Conservation (phyloP, 2,329 filamentous ascomycete genomes). For the Ploettnerulaceae sp. region DNA sequence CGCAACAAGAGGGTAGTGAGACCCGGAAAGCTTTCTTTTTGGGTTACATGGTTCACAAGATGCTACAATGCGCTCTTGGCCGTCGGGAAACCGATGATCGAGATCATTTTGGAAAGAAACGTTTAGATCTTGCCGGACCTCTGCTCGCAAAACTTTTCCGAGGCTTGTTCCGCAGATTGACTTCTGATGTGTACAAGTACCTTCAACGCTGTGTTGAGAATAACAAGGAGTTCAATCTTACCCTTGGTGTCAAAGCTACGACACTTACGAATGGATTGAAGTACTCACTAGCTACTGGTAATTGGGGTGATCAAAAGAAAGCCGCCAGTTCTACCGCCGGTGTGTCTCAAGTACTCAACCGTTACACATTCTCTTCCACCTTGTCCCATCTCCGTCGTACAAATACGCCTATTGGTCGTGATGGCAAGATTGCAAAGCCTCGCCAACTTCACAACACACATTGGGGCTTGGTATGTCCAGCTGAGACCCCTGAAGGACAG, state of each 20-base stretch:
- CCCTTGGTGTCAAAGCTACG: conserved; percentile 82
- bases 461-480: conserved; percentile 95
- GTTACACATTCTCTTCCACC: conserved; percentile 95
- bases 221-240: conserved; percentile 83
- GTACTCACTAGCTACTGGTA: conserved; percentile 94
- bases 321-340: conserved; percentile 90
- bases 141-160: conserved; percentile 96
- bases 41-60: conserved; percentile 96
- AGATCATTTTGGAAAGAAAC: conserved; percentile 99
- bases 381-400: conserved; percentile 94
- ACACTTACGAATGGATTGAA: conserved; percentile 92
- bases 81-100: conserved; percentile 92
- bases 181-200: conserved; percentile 84
- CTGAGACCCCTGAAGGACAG: conserved; percentile 96
- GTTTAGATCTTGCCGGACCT: conserved; percentile 89
- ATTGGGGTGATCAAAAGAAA: conserved; percentile 99
- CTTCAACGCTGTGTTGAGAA: conserved; percentile 89
- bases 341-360: conserved; percentile 95
- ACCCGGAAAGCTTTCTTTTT: conserved; percentile 97
- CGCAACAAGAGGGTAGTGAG: conserved; percentile 88
- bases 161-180: conserved; percentile 83
- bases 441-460: conserved; percentile 98
- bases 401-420: conserved; percentile 94
- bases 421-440: conserved; percentile 97
- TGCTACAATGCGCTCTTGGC: conserved; percentile 88